Evolutionary conservation across 305 asterid genomes (phyloP), one percentile per base, ranked within the genome.

Genomic region (Fraxinus dipetala): DNA sequence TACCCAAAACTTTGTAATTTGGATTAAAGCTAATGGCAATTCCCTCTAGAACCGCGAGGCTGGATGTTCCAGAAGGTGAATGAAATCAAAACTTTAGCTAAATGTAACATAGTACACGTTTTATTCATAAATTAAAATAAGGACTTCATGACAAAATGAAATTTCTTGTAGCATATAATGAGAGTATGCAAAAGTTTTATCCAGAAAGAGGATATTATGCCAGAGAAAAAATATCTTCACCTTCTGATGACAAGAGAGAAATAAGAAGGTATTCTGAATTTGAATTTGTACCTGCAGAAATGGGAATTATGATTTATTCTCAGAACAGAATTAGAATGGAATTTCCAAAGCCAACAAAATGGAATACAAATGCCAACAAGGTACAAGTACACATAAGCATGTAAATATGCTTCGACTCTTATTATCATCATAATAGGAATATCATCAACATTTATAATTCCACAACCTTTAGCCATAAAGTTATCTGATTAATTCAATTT

Each of bases 21-120:
- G 94, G 98, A 77, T 95, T 87, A 78, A 80, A 86, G 90, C 91
- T 86, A 81, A 95, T 87, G 78, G 98, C 99, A 82, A 95, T 94
- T 72, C 99, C 98, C 88, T 95, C 99, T 88, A 94, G 86, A 85
- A 95, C 98, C 75, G 99, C 99, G 13, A 95, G 94, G 88, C 99
- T 95, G 90, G 67, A 85, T 82, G 82, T 83, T 48, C 76, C 85
- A 87, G 72, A 90, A 82, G 65, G 76, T 76, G 40, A 81, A 38
- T 70, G 32, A 36, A 31, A 36, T 35, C 75, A 31, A 73, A 82
- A 72, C 26, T 72, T 72, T 72, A 14, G 26, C 75, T 34, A 80
- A 77, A 84, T 24, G 77, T 31, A 54, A 79, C 26, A 28, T 32
- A 72, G 45, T 31, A 72, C 14, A 32, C 0, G 11, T 14, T 16